Percentiles rank a stretch among this genome's conserved stretches.
Evolutionary conservation across 208 protist species (phyloP).

Genomic region (Leishmania martiniquensis): DNA sequence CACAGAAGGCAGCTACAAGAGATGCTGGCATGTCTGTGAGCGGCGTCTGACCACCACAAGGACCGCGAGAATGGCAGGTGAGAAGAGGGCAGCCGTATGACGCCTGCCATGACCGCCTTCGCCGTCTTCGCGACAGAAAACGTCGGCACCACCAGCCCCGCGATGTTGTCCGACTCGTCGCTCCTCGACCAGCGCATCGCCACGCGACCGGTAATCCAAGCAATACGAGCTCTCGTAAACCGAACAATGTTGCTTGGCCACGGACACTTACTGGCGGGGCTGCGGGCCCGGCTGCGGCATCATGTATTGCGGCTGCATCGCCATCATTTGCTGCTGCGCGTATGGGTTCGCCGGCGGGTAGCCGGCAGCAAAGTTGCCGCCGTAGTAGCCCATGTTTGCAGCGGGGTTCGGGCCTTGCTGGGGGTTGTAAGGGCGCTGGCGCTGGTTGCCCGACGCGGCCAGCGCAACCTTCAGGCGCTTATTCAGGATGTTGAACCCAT

Average conservation of each 20-base stretch:
- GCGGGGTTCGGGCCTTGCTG: constrained; percentile 18
- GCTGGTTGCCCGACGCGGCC: constrained; percentile 75
- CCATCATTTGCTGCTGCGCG: constrained; percentile 76
- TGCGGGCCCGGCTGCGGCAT: constrained; percentile 50
- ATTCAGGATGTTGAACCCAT: constrained; percentile 88
- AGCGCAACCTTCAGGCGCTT: constrained; percentile 91
- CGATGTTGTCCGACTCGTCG: neutral
- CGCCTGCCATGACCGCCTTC: neutral
- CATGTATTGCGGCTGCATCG: constrained; percentile 65
- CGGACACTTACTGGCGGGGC: constrained; percentile 31
- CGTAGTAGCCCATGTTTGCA: constrained; percentile 57
- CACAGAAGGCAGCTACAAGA: neutral
- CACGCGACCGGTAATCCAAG: neutral
- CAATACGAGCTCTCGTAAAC: neutral
- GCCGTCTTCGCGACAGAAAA: too few relatives aligned
- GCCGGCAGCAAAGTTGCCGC: constrained; percentile 52
- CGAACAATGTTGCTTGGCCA: neutral
- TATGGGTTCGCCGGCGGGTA: constrained; percentile 68
- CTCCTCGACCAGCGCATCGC: neutral
- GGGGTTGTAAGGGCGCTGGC: constrained; percentile 38
- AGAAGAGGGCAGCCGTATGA: neutral
- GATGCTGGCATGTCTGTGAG: neutral
- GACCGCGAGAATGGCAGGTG: neutral
- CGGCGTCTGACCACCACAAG: neutral
- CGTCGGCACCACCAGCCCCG: neutral